Base-by-base conservation (phyloP, 495 filamentous ascomycete genomes). In the Annulohypoxylon nitens region DNA sequence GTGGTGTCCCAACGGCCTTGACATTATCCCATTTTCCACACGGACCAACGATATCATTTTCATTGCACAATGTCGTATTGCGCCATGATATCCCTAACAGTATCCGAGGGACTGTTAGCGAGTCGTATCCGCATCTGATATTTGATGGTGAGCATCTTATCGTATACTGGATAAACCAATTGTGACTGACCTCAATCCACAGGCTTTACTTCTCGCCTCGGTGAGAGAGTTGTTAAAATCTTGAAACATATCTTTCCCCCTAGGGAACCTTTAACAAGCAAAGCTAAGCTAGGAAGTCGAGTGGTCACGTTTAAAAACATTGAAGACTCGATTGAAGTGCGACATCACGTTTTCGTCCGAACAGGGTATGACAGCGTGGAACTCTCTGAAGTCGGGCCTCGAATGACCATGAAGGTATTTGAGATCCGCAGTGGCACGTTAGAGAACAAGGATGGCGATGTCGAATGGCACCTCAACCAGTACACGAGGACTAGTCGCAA, bases 371-470 rank as follows among this genome's bases (percentile, higher is more conserved):
- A 95, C 73, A 92, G 91, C 69, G 94, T 98, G 10, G 95, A 98
- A 81, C 82, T 99, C 69, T 93, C 93, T 16, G 96, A 99, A 80
- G 97, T 99, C 47, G 96, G 96, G 0, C 96, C 96, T 4, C 86
- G 96, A 64, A 97, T 98, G 92, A 97, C 95, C 4, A 97, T 99
- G 94, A 88, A 92, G 76, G 86, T 94, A 26, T 99, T 98, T 82
- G 93, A 97, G 80, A 97, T 99, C 67, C 86, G 94, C 54, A 90
- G 92, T 61, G 95, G 96, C n/a, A 96, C 95, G 2, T 83, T 97
- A 51, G 96, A 98, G 77, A 97, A 95, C 75, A 97, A 97, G 72
- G 93, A 94, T 73, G 95, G 95, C n/a, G 97, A 98, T 84, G 88
- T 93, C 36, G 97, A 99, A 81, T 99, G 96, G 96, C 89, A 92